These are phyloP conservation scores for Penicillium sclerotiorum DNA, from an alignment of 2,329 filamentous ascomycete species.

Conservation along the genomic window DNA sequence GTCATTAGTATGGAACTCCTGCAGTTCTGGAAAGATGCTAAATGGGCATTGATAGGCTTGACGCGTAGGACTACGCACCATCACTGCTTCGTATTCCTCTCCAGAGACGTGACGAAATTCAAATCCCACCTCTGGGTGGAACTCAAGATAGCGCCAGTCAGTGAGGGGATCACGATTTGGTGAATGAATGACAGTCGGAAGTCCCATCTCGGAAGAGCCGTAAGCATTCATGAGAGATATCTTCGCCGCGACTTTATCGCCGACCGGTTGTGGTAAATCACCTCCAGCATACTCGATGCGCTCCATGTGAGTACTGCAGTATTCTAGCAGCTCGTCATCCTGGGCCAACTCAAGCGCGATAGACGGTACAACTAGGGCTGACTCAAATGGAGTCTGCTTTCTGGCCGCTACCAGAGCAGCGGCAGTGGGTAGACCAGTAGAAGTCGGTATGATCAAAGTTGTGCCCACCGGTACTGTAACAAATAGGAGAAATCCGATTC, in stretches of 20 bases:
- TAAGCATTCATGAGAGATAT: constrained; percentile 37
- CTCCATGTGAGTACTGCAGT: constrained; percentile 34
- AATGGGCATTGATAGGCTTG: constrained; percentile 31
- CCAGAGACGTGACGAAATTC: constrained; percentile 28
- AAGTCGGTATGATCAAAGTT: not conserved
- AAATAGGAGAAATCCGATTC: not conserved
- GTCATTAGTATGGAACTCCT: constrained; percentile 40
- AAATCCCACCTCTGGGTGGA: constrained; percentile 32
- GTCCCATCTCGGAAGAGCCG: constrained; percentile 38
- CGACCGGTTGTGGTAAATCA: constrained; percentile 38
- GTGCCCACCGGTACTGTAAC: not conserved
- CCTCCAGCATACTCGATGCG: constrained; percentile 41
- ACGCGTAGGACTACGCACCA: constrained; percentile 25
- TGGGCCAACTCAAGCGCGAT: constrained; percentile 38
- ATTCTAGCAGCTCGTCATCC: constrained; percentile 21
- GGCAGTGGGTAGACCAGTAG: constrained; percentile 13
- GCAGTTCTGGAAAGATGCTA: constrained; percentile 26
- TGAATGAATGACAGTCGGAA: constrained; percentile 11
- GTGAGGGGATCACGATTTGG: constrained; percentile 22
- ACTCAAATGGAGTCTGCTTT: not conserved
- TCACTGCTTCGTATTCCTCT: constrained; percentile 37
- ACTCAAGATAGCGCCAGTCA: constrained; percentile 39
- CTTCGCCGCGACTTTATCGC: constrained; percentile 38
- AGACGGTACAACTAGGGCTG: constrained; percentile 10
- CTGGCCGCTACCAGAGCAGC: not conserved